phyloP scores from a whole-genome alignment of 208 protist genomes.

The Eutreptiella sp. region DNA sequence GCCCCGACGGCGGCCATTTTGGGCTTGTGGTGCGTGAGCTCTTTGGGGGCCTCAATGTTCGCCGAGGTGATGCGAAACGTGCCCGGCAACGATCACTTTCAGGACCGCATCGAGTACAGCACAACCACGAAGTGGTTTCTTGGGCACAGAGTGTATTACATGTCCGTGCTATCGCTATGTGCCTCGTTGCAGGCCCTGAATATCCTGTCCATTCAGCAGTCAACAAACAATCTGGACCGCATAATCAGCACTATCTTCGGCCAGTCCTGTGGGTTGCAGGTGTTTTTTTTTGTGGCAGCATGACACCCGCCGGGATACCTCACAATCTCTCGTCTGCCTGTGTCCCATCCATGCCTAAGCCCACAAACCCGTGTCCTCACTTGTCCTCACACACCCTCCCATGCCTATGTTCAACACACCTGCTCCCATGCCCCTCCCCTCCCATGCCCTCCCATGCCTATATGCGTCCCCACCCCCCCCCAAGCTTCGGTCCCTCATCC shows the following conservation, averaged over 20 bases:
- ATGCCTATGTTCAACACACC: too few relatives aligned
- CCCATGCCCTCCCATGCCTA: too few relatives aligned
- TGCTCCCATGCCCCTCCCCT: too few relatives aligned
- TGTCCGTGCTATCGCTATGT: background rate
- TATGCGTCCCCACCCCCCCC: too few relatives aligned
- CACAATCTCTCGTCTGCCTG: too few relatives aligned
- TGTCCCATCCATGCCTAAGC: too few relatives aligned
- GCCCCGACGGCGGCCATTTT: constrained; percentile 1
- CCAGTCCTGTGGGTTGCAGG: constrained; percentile 10
- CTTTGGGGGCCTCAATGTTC: constrained; percentile 15
- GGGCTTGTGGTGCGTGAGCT: background rate
- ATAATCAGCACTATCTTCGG: constrained; percentile 11
- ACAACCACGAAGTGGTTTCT: constrained; percentile 16
- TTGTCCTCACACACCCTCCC: too few relatives aligned
- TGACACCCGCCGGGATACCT: too few relatives aligned
- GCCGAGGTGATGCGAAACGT: constrained; percentile 15
- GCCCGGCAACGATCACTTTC: constrained; percentile 22
- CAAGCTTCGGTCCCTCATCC: too few relatives aligned
- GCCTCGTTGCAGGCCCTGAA: constrained; percentile 13
- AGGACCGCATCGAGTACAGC: constrained; percentile 15
- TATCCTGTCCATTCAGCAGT: constrained; percentile 8
- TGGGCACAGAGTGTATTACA: constrained; percentile 1
- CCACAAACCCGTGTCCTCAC: too few relatives aligned
- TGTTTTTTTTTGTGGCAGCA: constrained; percentile 7
- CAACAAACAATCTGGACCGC: constrained; percentile 1